phyloP scores from a whole-genome alignment of 148 eudicot species.

The Pouteria glomerata region DNA sequence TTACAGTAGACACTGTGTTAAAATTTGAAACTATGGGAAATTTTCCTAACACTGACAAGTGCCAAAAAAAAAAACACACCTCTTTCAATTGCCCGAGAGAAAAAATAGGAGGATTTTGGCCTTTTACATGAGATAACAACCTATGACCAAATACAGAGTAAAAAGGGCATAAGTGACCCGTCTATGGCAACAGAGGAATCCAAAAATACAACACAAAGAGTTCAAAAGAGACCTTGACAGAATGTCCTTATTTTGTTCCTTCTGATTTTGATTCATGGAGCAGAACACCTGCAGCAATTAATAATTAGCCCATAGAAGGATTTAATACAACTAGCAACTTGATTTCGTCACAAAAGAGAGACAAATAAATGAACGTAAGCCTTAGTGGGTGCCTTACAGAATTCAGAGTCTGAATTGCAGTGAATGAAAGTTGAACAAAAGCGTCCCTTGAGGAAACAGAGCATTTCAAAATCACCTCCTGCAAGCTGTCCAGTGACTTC shows the following conservation, averaged over 20 bases:
- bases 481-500: conserved; percentile 42
- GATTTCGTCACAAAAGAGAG: not conserved
- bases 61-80: conserved; percentile 38
- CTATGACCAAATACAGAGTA: conserved; percentile 33
- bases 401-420: conserved; percentile 50
- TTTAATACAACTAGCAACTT: not conserved
- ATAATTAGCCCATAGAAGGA: not conserved
- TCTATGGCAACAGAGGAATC: conserved; percentile 6
- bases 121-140: conserved; percentile 50
- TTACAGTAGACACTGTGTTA: conserved; percentile 8
- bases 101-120: conserved; percentile 49
- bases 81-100: conserved; percentile 63
- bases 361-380: not conserved
- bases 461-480: conserved; percentile 39
- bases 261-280: conserved; percentile 46
- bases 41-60: not conserved
- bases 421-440: conserved; percentile 48
- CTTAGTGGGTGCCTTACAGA: conserved; percentile 42
- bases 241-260: conserved; percentile 48
- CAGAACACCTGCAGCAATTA: conserved; percentile 52
- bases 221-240: conserved; percentile 48
- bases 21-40: not conserved
- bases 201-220: conserved; percentile 9
- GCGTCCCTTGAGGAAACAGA: conserved; percentile 46
- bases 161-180: conserved; percentile 2